A percentile compares a stretch with the other conserved stretches of the same genome.
Conservation (phyloP, 805 yeast species). For the Candida ponderosae region DNA sequence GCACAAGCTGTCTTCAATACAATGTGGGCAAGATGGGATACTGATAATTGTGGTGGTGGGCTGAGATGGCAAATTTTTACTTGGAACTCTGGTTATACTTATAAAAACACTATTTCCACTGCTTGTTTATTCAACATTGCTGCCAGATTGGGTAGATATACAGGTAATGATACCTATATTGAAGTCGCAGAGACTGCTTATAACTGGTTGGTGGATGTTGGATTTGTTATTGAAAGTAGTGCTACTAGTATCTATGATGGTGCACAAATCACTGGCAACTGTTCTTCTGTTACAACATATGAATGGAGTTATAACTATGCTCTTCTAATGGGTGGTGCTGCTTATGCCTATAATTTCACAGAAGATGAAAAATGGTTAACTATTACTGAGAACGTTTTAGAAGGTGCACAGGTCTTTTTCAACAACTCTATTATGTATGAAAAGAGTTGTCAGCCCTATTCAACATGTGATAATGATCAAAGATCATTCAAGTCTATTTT, state of each 20-base stretch:
- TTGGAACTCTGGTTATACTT: conserved; percentile 63
- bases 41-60: conserved; percentile 50
- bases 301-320: conserved; percentile 74
- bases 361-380: conserved; percentile 42
- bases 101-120: conserved; percentile 57
- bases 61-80: conserved; percentile 68
- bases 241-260: conserved; percentile 45
- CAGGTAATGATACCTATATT: conserved; percentile 45
- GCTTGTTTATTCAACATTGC: conserved; percentile 58
- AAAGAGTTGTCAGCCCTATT: conserved; percentile 45
- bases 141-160: conserved; percentile 56
- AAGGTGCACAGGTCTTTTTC: conserved; percentile 42
- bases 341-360: conserved; percentile 60
- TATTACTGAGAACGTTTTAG: conserved; percentile 35
- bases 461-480: conserved; percentile 65
- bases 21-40: conserved; percentile 58
- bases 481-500: conserved; percentile 67
- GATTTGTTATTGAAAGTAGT: conserved; percentile 31
- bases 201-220: conserved; percentile 49
- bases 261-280: conserved; percentile 41
- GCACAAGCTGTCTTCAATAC: conserved; percentile 59
- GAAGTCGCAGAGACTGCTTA: conserved; percentile 48
- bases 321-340: conserved; percentile 56
- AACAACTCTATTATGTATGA: conserved; percentile 49
- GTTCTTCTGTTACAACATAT: conserved; percentile 38